Base-by-base conservation (phyloP, 306 rosid species). In the Vachellia collinsii region DNA sequence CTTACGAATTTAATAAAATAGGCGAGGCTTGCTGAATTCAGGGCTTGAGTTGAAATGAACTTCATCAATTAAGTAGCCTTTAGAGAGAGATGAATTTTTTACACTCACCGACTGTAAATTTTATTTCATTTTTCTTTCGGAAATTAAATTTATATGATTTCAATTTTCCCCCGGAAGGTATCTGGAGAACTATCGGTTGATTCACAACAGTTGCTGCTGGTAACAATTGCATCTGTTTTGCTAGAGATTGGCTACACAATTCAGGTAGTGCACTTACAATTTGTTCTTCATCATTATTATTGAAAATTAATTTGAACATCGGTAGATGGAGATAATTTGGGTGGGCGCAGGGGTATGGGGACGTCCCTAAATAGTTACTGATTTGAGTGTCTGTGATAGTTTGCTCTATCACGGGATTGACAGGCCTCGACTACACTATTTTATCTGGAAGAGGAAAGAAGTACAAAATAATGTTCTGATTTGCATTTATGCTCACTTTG, bases 151-250 rank as follows among this genome's bases (percentile, higher is more conserved):
- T 72, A 29, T 46, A 59, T 77, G 42, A 70, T 70, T 77, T 69
- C 54, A 22, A 22, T 4, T 36, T 50, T 59, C 71, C 34, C 65
- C 66, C 77, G 68, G 74, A 87, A 96, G 99, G 90, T 96, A 41
- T 92, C 92, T 79, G 95, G 97, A 58, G 98, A 90, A 79, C 90
- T 93, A 68, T 76, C 79, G 79, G 87, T 84, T 66, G 98, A 93
- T 91, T 88, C 99, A 58, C 94, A 89, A 75, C 97, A 93, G 81
- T 61, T 96, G 83, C 80, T 88, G 81, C 88, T 92, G 92, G 94
- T 89, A 80, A 92, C 98, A 54, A 79, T 92, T 86, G 91, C 91
- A 78, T 80, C 91, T 82, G 97, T 91, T 63, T 90, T 96, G 85
- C 88, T 76, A 51, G 93, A 96, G 76, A 88, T 93, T 76, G 98